These are phyloP conservation scores for Ganoderma lucidum DNA, from an alignment of 1,284 basidiomycete species.

Conservation along the genomic window DNA sequence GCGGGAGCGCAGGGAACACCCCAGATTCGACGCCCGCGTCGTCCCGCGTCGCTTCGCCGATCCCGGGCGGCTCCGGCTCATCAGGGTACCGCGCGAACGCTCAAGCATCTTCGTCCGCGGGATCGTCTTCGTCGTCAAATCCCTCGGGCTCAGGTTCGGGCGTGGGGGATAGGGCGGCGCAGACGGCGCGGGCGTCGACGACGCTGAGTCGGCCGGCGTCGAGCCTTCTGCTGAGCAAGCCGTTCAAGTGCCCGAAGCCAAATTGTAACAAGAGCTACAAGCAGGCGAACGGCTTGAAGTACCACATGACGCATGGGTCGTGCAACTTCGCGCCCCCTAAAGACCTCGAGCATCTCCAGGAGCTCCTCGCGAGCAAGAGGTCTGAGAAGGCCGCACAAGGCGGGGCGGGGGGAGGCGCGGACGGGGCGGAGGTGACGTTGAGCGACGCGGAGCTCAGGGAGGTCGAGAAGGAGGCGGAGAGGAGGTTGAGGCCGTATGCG, in stretches of 20 bases:
- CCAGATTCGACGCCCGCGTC: slow-evolving; percentile 51
- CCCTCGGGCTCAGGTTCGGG: slow-evolving; percentile 17
- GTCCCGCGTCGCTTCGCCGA: slow-evolving; percentile 51
- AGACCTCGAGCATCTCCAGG: slow-evolving; percentile 77
- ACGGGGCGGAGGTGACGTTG: slow-evolving; percentile 40
- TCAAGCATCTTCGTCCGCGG: slow-evolving; percentile 21
- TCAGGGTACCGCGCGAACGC: slow-evolving; percentile 36
- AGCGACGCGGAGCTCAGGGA: slow-evolving; percentile 75
- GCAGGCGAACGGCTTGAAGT: slow-evolving; percentile 96
- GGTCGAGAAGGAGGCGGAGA: slow-evolving; percentile 85
- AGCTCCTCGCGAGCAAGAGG: slow-evolving; percentile 69
- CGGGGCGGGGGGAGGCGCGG: slow-evolving; percentile 26
- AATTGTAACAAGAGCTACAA: slow-evolving; percentile 99
- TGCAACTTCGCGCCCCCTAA: slow-evolving; percentile 92
- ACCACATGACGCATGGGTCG: slow-evolving; percentile 94
- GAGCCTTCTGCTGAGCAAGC: slow-evolving; percentile 75
- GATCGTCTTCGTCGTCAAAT: background rate
- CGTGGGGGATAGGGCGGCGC: slow-evolving; percentile 25
- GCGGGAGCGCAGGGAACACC: slow-evolving; percentile 47
- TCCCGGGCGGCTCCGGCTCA: slow-evolving; percentile 30
- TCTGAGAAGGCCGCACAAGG: slow-evolving; percentile 36
- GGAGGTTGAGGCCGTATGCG: slow-evolving; percentile 83
- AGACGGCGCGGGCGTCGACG: slow-evolving; percentile 50
- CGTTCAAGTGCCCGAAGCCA: slow-evolving; percentile 95
- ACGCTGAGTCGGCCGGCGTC: slow-evolving; percentile 60